Percentiles rank a stretch among this genome's conserved stretches.
These are phyloP conservation scores for Penicillium mononematosum DNA, from an alignment of 495 filamentous ascomycete genomes.

Conservation along the genomic window DNA sequence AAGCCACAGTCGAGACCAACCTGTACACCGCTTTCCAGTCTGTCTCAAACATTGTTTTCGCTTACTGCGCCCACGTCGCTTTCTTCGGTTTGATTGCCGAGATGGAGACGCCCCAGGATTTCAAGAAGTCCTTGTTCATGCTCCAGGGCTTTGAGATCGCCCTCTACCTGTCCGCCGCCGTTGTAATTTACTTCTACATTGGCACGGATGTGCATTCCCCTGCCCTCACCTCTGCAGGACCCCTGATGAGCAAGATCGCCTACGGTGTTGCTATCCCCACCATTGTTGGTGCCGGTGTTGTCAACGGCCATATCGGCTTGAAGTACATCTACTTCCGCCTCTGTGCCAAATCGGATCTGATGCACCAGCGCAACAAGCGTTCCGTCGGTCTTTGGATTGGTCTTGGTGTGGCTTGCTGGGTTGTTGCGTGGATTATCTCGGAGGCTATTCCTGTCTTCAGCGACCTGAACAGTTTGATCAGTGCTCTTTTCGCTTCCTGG, in stretches of 20 bases:
- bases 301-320: conserved; percentile 60
- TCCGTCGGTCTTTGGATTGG: conserved; percentile 51
- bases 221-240: conserved; percentile 65
- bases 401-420: conserved; percentile 55
- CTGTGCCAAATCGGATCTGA: conserved; percentile 50
- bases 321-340: conserved; percentile 69
- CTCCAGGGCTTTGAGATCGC: conserved; percentile 64
- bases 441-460: conserved; percentile 69
- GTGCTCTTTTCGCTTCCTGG: conserved; percentile 41
- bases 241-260: conserved; percentile 66
- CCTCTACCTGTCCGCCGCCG: conserved; percentile 66
- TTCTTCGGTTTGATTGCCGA: conserved; percentile 79
- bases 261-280: conserved; percentile 79
- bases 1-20: conserved; percentile 32
- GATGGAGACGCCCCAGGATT: conserved; percentile 67
- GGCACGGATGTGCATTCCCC: conserved; percentile 65
- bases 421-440: conserved; percentile 66
- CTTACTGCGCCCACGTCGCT: conserved; percentile 63
- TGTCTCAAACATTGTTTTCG: conserved; percentile 55
- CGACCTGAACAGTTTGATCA: conserved; percentile 54
- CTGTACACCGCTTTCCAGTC: conserved; percentile 42
- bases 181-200: conserved; percentile 71
- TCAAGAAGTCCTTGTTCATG: conserved; percentile 62
- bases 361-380: conserved; percentile 54
- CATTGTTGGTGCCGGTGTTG: conserved; percentile 66